phyloP scores from a whole-genome alignment of 768 basidiomycete genomes.

The Gautieria morchelliformis region DNA sequence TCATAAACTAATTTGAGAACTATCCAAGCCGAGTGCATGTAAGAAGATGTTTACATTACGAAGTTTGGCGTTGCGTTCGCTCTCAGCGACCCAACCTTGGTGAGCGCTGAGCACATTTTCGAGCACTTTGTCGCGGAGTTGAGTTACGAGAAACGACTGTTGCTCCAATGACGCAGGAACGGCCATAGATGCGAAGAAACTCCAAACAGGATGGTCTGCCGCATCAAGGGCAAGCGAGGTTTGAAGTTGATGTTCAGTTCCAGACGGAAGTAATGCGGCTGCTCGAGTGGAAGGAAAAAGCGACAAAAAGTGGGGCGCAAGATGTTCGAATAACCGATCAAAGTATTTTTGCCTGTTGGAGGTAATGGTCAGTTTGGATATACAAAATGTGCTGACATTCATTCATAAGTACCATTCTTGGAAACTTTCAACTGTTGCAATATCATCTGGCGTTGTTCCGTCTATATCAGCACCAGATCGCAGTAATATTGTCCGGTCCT shows the following conservation, averaged over 20 bases:
- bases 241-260: slow-evolving; percentile 6
- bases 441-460: slow-evolving; percentile 43
- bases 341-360: slow-evolving; percentile 72
- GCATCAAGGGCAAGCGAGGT: slow-evolving; percentile 49
- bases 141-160: slow-evolving; percentile 77
- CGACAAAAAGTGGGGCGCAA: slow-evolving; percentile 63
- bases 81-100: slow-evolving; percentile 64
- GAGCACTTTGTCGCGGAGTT: slow-evolving; percentile 86
- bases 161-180: slow-evolving; percentile 78
- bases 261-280: slow-evolving; percentile 24
- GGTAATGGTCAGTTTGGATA: slow-evolving; percentile 7
- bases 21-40: slow-evolving; percentile 66
- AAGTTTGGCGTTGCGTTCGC: slow-evolving; percentile 68
- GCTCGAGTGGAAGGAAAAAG: slow-evolving; percentile 90
- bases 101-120: slow-evolving; percentile 78
- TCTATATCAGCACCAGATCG: slow-evolving; percentile 21
- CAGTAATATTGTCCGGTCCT: slow-evolving; percentile 39
- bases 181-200: slow-evolving; percentile 83
- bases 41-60: slow-evolving; percentile 90
- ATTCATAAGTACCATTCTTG: slow-evolving; percentile 56
- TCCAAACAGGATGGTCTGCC: slow-evolving; percentile 82
- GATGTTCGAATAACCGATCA: slow-evolving; percentile 73
- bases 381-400: slow-evolving; percentile 7
- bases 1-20: slow-evolving; percentile 55
- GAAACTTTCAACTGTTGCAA: slow-evolving; percentile 62